These are phyloP conservation scores for Triticum dicoccoides DNA, from an alignment of 176 grass and related monocot genomes.

Conservation along the genomic window DNA sequence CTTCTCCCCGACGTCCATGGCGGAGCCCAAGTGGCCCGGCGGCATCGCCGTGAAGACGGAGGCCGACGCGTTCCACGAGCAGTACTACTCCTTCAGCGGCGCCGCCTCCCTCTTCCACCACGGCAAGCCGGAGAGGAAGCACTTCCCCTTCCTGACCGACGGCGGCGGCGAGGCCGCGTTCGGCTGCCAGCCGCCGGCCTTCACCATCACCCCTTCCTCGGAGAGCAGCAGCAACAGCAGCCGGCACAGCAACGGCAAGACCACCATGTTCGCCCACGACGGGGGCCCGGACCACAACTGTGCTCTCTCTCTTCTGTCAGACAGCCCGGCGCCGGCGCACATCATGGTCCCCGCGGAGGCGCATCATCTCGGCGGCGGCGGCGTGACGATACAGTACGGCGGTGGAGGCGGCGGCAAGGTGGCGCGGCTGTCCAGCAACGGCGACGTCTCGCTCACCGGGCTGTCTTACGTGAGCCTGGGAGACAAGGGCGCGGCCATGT, in stretches of 20 bases:
- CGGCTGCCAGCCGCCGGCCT: conserved; percentile 25
- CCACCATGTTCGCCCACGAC: conserved; percentile 32
- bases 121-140: conserved; percentile 44
- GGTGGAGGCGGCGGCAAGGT: background rate
- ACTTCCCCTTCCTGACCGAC: conserved; percentile 44
- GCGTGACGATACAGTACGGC: conserved; percentile 23
- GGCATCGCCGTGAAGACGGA: conserved; percentile 49
- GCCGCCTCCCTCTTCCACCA: conserved; percentile 25
- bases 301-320: conserved; percentile 99
- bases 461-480: conserved; percentile 41
- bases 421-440: background rate
- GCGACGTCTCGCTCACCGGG: conserved; percentile 46
- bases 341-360: conserved; percentile 29
- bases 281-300: conserved; percentile 40
- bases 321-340: conserved; percentile 43
- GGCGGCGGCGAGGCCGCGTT: conserved; percentile 1
- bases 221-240: conserved; percentile 59
- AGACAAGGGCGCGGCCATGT: background rate
- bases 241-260: conserved; percentile 44
- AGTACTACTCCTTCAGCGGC: conserved; percentile 38
- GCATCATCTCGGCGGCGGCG: conserved; percentile 31
- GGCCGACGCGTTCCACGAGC: conserved; percentile 26
- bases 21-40: conserved; percentile 42
- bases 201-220: conserved; percentile 48
- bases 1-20: conserved; percentile 48